Percentiles rank a stretch among this genome's conserved stretches.
These are phyloP conservation scores for Plasmodium inui DNA, from an alignment of 169 alveolate genomes.

Conservation along the genomic window DNA sequence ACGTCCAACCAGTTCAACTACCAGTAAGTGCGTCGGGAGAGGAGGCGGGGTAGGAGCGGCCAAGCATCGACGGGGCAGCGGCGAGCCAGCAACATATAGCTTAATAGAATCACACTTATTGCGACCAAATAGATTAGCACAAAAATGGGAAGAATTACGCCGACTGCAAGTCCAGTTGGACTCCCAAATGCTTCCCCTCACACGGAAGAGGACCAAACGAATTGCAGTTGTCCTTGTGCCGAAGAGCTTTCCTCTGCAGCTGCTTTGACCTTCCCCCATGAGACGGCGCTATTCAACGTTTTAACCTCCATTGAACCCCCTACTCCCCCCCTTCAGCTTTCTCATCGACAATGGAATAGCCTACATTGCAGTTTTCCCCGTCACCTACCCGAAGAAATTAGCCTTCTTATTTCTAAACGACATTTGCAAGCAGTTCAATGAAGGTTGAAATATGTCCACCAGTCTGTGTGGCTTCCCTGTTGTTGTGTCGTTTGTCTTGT, in stretches of 20 bases:
- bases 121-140: background rate
- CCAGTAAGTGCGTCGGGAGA: slow-evolving; percentile 32
- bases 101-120: background rate
- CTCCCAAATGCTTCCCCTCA: background rate
- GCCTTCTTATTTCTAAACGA: slow-evolving; percentile 83
- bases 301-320: background rate
- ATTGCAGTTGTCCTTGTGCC: background rate
- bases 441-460: slow-evolving; percentile 29
- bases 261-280: background rate
- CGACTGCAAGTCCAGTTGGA: background rate
- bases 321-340: slow-evolving; percentile 67
- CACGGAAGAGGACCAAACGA: background rate
- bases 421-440: slow-evolving; percentile 81
- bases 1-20: slow-evolving; percentile 71
- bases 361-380: slow-evolving; percentile 80
- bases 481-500: background rate
- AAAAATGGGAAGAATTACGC: background rate
- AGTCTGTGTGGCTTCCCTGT: background rate
- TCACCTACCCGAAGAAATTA: slow-evolving; percentile 81
- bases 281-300: background rate
- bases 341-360: slow-evolving; percentile 86
- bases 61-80: background rate
- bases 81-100: background rate
- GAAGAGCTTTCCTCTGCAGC: background rate
- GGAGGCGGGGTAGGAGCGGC: background rate